These are phyloP conservation scores for Pouteria glomerata DNA, from an alignment of 148 eudicot genomes.

Conservation along the genomic window DNA sequence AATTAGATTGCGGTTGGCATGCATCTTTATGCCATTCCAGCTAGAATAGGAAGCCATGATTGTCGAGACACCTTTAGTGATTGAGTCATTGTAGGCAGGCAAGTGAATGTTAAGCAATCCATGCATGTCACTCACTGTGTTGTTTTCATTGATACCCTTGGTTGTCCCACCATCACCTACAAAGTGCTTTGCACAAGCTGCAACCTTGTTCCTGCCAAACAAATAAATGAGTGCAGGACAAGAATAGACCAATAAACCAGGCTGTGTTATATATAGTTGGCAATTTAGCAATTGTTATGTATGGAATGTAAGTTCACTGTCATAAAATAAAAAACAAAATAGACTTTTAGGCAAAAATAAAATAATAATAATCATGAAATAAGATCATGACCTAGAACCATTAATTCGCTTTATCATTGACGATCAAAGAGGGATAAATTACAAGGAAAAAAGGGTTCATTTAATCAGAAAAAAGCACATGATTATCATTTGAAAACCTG, in stretches of 20 bases:
- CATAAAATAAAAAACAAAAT: not conserved
- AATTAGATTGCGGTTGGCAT: slow-evolving; percentile 57
- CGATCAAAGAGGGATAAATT: not conserved
- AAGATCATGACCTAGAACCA: too few relatives aligned
- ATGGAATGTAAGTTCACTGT: not conserved
- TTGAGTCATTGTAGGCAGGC: slow-evolving; percentile 72
- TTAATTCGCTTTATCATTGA: too few relatives aligned
- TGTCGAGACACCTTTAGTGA: slow-evolving; percentile 73
- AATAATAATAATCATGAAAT: too few relatives aligned
- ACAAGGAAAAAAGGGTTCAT: not conserved
- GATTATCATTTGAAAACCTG: not conserved
- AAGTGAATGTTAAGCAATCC: slow-evolving; percentile 71
- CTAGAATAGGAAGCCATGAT: slow-evolving; percentile 91
- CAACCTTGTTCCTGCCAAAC: slow-evolving; percentile 64
- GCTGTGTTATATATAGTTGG: not conserved
- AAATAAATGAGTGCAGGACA: not conserved
- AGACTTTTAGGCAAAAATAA: too few relatives aligned
- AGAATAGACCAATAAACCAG: not conserved
- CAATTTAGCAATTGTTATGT: not conserved
- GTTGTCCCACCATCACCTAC: slow-evolving; percentile 95
- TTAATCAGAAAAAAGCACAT: not conserved
- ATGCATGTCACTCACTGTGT: slow-evolving; percentile 53
- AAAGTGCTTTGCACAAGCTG: slow-evolving; percentile 84
- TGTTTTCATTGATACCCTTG: slow-evolving; percentile 60
- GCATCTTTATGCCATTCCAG: slow-evolving; percentile 88